Percentiles rank a stretch among this genome's conserved stretches.
Conservation (phyloP, 2,329 filamentous ascomycete genomes). For the Fusarium musae region DNA sequence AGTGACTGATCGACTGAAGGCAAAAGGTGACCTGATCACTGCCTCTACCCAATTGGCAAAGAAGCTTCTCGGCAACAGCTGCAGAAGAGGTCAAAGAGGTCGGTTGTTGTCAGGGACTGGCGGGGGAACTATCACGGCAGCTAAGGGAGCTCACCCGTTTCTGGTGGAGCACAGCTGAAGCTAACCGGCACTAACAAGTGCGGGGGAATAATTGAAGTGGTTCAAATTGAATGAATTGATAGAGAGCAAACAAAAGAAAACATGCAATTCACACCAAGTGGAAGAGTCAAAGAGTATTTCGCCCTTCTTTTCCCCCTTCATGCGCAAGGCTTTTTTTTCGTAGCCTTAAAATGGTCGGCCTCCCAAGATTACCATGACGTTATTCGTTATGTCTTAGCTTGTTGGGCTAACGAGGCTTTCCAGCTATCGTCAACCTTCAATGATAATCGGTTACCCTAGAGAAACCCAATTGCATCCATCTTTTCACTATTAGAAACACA, state of each 20-base stretch:
- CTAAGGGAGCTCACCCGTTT: constrained; percentile 17
- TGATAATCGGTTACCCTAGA: background rate
- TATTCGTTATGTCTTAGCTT: background rate
- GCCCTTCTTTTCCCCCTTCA: background rate
- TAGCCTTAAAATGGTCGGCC: constrained; percentile 34
- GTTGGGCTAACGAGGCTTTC: constrained; percentile 11
- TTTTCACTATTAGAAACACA: background rate
- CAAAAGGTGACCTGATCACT: background rate
- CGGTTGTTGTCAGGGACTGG: background rate
- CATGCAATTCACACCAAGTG: background rate
- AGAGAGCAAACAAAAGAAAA: background rate
- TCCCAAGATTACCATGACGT: constrained; percentile 31
- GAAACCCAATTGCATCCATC: background rate
- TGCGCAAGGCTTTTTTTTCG: background rate
- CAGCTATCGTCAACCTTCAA: background rate
- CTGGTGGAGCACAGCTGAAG: constrained; percentile 24
- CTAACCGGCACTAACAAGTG: background rate
- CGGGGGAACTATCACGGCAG: constrained; percentile 14
- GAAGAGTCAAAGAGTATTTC: background rate
- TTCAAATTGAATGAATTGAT: background rate
- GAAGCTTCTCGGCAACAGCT: background rate
- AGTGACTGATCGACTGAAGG: background rate
- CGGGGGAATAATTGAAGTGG: background rate
- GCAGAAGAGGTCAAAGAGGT: background rate
- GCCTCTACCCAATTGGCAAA: background rate